These are phyloP conservation scores for Macrolepiota albuminosa DNA, from an alignment of 768 basidiomycete genomes.

Conservation along the genomic window DNA sequence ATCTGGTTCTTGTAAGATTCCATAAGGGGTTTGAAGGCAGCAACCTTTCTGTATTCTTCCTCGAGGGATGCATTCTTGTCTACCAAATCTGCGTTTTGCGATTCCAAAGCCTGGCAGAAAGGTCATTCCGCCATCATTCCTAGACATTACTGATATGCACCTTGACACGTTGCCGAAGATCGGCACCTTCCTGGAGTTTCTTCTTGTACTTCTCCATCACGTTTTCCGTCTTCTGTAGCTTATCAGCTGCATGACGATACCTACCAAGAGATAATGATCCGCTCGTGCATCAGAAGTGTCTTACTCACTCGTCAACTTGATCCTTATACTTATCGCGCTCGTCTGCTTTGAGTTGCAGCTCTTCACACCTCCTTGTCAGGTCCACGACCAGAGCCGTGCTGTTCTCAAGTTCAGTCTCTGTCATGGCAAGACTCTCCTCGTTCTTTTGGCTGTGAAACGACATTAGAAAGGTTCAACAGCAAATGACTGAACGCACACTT, in stretches of 20 bases:
- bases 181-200: conserved; percentile 93
- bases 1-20: conserved; percentile 91
- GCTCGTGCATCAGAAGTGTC: too few relatives aligned
- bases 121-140: background rate
- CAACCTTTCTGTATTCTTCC: conserved; percentile 85
- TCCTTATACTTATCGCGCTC: conserved; percentile 82
- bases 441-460: conserved; percentile 72
- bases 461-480: conserved; percentile 14
- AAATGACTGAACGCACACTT: conserved; percentile 61
- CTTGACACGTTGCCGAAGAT: conserved; percentile 82
- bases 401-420: conserved; percentile 82
- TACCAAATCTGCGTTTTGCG: conserved; percentile 87
- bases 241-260: conserved; percentile 89
- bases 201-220: conserved; percentile 99
- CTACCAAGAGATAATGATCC: conserved; percentile 31
- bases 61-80: conserved; percentile 91
- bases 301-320: conserved; percentile 85
- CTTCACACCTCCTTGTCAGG: conserved; percentile 74
- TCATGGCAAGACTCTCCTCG: conserved; percentile 82
- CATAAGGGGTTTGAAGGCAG: conserved; percentile 83
- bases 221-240: conserved; percentile 90
- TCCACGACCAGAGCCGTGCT: conserved; percentile 66
- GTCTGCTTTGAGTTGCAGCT: conserved; percentile 73
- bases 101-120: conserved; percentile 68
- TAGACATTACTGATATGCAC: conserved; percentile 31